Conservation (phyloP, 768 basidiomycete species). For the Pleurotus cornucopiae region DNA sequence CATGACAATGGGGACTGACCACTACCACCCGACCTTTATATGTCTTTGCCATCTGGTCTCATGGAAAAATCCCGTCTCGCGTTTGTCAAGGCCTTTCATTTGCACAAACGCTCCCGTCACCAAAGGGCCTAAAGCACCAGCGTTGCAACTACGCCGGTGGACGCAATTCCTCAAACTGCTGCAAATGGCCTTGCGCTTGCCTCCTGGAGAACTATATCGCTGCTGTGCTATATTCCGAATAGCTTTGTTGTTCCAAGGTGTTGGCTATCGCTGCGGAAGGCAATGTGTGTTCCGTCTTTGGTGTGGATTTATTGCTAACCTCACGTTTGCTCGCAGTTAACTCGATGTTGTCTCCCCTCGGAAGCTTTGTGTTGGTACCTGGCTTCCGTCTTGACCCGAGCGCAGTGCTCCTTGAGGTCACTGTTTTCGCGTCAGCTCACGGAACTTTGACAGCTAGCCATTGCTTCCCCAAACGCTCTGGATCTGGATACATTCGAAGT, state of each 20-base stretch:
- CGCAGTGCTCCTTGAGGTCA: too few species aligned
- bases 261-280: constrained; percentile 1
- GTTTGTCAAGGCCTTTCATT: background rate
- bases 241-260: background rate
- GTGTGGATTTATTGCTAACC: too few species aligned
- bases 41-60: background rate
- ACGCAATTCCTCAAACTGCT: background rate
- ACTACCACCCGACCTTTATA: background rate
- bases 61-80: background rate
- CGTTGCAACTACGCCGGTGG: background rate
- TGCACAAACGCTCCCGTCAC: background rate
- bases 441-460: too few species aligned
- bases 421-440: too few species aligned
- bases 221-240: background rate
- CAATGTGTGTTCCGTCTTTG: background rate
- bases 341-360: too few species aligned
- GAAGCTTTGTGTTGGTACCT: too few species aligned
- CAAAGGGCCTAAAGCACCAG: background rate
- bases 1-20: background rate
- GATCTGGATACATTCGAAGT: too few species aligned
- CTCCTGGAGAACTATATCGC: background rate
- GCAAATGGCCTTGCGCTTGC: background rate
- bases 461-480: too few species aligned
- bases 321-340: too few species aligned
- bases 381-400: too few species aligned